Percentiles rank a stretch among this genome's conserved stretches.
Evolutionary conservation across 352 stramenopile species (phyloP).

Genomic region (Pythium oligandrum): DNA sequence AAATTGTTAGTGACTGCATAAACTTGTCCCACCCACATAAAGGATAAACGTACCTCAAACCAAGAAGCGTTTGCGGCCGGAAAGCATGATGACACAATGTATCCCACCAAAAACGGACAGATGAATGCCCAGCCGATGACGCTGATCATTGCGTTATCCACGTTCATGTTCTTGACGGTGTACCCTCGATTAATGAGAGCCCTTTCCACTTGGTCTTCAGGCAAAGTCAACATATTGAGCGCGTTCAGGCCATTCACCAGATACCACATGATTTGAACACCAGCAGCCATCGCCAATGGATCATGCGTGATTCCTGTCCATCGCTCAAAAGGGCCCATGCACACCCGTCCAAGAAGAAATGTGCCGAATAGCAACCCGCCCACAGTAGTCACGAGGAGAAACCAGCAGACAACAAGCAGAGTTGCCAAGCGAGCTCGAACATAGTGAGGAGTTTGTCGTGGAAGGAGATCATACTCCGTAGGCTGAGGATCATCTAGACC

Average conservation of each 20-base stretch:
- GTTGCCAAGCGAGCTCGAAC: constrained; percentile 47
- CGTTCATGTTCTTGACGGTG: constrained; percentile 58
- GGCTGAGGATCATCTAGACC: constrained; percentile 61
- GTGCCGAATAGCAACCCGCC: constrained; percentile 60
- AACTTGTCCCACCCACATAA: no score
- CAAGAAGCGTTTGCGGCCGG: constrained; percentile 35
- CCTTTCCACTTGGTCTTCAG: constrained; percentile 57
- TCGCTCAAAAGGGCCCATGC: constrained; percentile 67
- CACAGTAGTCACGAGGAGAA: constrained; percentile 55
- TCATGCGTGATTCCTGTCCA: constrained; percentile 69
- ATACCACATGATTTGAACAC: constrained; percentile 75
- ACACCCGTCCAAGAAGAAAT: constrained; percentile 58
- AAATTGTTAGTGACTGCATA: no score
- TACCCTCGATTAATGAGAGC: constrained; percentile 61
- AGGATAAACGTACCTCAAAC: constrained; percentile 22
- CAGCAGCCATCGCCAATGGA: constrained; percentile 63
- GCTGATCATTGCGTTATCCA: constrained; percentile 37
- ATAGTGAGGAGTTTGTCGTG: constrained; percentile 42
- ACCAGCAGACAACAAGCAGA: constrained; percentile 53
- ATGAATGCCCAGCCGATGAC: constrained; percentile 67
- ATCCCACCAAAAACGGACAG: constrained; percentile 66
- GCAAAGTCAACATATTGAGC: constrained; percentile 50
- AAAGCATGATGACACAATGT: constrained; percentile 49
- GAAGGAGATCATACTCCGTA: constrained; percentile 70
- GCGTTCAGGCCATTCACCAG: constrained; percentile 60